phyloP scores from a whole-genome alignment of 179 eudicot genomes.

The Sideroxylon spinosum region DNA sequence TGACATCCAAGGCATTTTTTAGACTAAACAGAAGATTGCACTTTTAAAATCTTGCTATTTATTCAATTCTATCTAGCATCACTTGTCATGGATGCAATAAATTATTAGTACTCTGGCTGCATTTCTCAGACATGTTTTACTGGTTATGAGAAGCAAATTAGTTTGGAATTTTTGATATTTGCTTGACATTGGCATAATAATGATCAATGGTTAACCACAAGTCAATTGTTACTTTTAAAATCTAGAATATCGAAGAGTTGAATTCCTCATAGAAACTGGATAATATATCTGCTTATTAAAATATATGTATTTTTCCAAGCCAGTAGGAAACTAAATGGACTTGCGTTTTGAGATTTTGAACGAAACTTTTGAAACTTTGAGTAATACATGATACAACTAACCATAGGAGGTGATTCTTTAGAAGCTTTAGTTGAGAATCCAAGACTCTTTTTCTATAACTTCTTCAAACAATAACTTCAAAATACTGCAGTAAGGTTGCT shows the following conservation, averaged over 20 bases:
- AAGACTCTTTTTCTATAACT: background rate
- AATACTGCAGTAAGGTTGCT: background rate
- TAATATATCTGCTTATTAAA: background rate
- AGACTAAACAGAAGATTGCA: too few species aligned
- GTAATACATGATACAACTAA: background rate
- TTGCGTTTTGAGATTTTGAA: background rate
- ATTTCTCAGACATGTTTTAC: background rate
- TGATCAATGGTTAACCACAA: background rate
- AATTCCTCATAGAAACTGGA: background rate
- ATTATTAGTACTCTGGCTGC: background rate
- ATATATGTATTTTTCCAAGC: background rate
- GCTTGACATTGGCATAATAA: background rate
- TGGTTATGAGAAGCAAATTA: background rate
- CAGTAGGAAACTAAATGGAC: background rate
- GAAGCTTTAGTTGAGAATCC: background rate
- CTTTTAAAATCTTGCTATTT: too few species aligned
- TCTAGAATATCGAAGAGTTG: background rate
- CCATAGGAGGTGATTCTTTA: conserved; percentile 1
- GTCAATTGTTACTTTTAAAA: background rate
- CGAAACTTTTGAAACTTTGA: background rate
- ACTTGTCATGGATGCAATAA: too few species aligned
- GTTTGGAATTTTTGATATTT: background rate
- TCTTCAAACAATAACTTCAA: background rate
- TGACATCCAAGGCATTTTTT: too few species aligned
- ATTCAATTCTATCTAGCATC: too few species aligned